A percentile compares a stretch with the other conserved stretches of the same genome.
Conservation (phyloP, 2,329 filamentous ascomycete genomes). For the Scytalidium sp. region DNA sequence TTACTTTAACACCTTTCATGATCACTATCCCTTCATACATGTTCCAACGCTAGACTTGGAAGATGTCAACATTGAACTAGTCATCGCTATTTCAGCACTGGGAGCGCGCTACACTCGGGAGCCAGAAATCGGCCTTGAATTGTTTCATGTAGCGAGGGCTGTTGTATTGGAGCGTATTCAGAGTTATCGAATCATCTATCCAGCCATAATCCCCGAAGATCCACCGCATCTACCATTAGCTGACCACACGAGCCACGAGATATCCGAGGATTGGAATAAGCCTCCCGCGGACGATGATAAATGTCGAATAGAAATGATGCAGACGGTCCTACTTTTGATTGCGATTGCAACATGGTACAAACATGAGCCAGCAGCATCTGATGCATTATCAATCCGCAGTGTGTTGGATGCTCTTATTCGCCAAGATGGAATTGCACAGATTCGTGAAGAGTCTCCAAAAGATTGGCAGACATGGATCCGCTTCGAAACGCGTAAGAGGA, state of each 20-base stretch:
- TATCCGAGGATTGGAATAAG: not conserved
- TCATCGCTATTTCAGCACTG: conserved; percentile 65
- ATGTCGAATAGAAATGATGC: not conserved
- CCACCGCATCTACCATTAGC: not conserved
- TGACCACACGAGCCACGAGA: not conserved
- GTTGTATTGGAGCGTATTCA: conserved; percentile 58
- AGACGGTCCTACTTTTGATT: not conserved
- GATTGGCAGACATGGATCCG: conserved; percentile 58
- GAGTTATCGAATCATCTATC: conserved; percentile 27
- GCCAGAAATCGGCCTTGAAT: conserved; percentile 52
- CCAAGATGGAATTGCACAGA: conserved; percentile 2
- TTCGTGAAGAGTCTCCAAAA: not conserved
- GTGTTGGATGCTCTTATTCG: conserved; percentile 1
- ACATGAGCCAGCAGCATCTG: not conserved
- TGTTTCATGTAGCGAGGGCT: conserved; percentile 60
- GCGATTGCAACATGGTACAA: not conserved
- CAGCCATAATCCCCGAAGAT: not conserved
- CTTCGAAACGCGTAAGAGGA: conserved; percentile 53
- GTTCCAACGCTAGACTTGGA: conserved; percentile 62
- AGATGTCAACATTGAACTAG: conserved; percentile 64
- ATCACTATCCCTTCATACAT: conserved; percentile 62
- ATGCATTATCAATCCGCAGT: conserved; percentile 4
- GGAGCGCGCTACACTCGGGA: conserved; percentile 66
- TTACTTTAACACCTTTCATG: conserved; percentile 65
- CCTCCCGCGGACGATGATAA: not conserved